Evolutionary conservation across 1,284 basidiomycete genomes (phyloP).

Genomic region (Trametes hirsuta): DNA sequence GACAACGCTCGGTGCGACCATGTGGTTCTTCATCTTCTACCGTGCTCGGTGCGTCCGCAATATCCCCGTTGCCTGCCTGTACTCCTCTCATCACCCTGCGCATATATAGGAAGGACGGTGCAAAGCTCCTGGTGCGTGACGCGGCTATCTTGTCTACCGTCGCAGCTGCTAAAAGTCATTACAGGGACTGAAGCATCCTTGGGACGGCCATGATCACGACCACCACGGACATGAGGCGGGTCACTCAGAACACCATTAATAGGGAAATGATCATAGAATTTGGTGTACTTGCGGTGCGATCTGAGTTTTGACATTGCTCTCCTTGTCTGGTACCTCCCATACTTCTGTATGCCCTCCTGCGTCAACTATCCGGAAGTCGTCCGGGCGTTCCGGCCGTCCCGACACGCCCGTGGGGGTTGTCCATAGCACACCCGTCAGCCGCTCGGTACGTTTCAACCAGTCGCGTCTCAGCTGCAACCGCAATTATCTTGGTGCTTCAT

Average conservation of each 20-base stretch:
- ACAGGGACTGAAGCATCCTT: constrained; percentile 60
- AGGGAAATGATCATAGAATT: background rate
- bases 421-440: too few species aligned
- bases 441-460: too few species aligned
- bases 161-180: constrained; percentile 17
- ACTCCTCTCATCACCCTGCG: background rate
- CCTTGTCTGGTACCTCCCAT: too few species aligned
- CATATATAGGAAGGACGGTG: constrained; percentile 64
- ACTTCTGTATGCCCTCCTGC: too few species aligned
- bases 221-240: constrained; percentile 50
- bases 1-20: constrained; percentile 86
- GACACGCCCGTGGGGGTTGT: too few species aligned
- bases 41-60: constrained; percentile 75
- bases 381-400: too few species aligned
- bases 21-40: constrained; percentile 99
- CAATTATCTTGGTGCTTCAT: too few species aligned
- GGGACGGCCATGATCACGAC: constrained; percentile 58
- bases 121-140: constrained; percentile 65
- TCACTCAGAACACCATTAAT: constrained; percentile 41
- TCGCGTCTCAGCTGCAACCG: too few species aligned
- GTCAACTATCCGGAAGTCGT: too few species aligned
- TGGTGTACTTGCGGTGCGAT: background rate
- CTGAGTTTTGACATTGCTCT: background rate
- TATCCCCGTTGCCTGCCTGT: background rate
- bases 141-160: background rate